Percentiles rank a stretch among this genome's conserved stretches.
These are phyloP conservation scores for Penicillium desertorum DNA, from an alignment of 495 filamentous ascomycete genomes.

Conservation along the genomic window DNA sequence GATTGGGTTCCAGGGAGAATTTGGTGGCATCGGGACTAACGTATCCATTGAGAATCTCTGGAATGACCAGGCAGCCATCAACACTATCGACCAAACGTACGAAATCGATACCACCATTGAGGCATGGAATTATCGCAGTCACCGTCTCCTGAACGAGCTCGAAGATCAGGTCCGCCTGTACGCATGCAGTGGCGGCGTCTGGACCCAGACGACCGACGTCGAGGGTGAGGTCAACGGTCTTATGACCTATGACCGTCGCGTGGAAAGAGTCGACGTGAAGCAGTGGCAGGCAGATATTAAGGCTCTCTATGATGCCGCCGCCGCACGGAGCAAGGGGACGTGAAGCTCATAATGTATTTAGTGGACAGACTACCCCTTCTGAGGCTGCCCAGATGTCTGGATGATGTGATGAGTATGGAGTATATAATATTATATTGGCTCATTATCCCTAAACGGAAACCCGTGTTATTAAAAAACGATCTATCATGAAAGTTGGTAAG, in stretches of 20 bases:
- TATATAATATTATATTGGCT: conserved; percentile 1
- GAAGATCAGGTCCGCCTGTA: conserved; percentile 55
- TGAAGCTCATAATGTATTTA: conserved; percentile 4
- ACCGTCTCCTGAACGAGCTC: conserved; percentile 52
- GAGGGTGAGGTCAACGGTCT: conserved; percentile 74
- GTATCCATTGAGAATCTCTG: conserved; percentile 58
- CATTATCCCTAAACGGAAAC: not conserved
- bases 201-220: conserved; percentile 70
- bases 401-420: conserved; percentile 5
- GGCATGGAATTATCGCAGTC: conserved; percentile 64
- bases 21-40: conserved; percentile 64
- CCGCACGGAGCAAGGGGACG: conserved; percentile 21
- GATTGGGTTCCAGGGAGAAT: conserved; percentile 68
- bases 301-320: conserved; percentile 57
- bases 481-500: not conserved
- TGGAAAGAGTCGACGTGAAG: conserved; percentile 52
- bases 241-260: conserved; percentile 61
- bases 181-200: conserved; percentile 59
- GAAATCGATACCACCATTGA: conserved; percentile 58
- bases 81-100: conserved; percentile 63
- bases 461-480: not conserved
- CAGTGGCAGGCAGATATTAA: conserved; percentile 63
- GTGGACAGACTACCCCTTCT: not conserved
- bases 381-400: not conserved
- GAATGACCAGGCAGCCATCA: conserved; percentile 56